Conservation (phyloP, 1,284 basidiomycete species). For the Anthracocystis setariae region DNA sequence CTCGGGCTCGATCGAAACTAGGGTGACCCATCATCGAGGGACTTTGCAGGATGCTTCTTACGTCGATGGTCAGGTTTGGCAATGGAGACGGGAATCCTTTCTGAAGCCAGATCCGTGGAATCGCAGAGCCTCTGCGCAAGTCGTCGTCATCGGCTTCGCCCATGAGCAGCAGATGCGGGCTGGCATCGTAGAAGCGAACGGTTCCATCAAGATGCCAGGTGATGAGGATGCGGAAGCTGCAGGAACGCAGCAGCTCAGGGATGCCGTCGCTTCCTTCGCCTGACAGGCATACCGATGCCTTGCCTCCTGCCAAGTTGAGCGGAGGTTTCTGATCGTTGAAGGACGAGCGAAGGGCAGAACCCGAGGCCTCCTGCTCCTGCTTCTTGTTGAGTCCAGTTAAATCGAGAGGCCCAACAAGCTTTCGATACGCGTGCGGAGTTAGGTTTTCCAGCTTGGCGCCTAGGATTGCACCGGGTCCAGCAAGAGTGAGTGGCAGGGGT, state of each 20-base stretch:
- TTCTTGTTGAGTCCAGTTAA: constrained; percentile 43
- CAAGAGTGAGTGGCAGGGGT: constrained; percentile 52
- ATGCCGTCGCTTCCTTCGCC: constrained; percentile 34
- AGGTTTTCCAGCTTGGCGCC: constrained; percentile 50
- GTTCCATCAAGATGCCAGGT: constrained; percentile 66
- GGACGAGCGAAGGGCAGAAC: constrained; percentile 23
- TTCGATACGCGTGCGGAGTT: constrained; percentile 52
- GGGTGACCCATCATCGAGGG: constrained; percentile 45
- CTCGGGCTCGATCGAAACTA: constrained; percentile 45
- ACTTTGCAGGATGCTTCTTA: constrained; percentile 35
- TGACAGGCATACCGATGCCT: constrained; percentile 34
- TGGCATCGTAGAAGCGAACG: constrained; percentile 61
- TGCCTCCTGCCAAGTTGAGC: constrained; percentile 48
- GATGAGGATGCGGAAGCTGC: constrained; percentile 51
- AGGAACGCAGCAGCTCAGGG: constrained; percentile 24
- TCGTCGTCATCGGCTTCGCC: constrained; percentile 42
- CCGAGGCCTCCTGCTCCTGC: constrained; percentile 31
- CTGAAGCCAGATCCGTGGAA: constrained; percentile 37
- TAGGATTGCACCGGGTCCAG: constrained; percentile 58
- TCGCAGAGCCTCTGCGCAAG: constrained; percentile 12
- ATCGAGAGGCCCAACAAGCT: constrained; percentile 44
- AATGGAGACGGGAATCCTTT: constrained; percentile 58
- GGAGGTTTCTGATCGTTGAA: constrained; percentile 21
- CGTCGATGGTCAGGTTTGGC: constrained; percentile 57
- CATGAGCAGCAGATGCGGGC: constrained; percentile 59